Conservation (phyloP, 169 alveolate species). For the Condylostoma magnum region DNA sequence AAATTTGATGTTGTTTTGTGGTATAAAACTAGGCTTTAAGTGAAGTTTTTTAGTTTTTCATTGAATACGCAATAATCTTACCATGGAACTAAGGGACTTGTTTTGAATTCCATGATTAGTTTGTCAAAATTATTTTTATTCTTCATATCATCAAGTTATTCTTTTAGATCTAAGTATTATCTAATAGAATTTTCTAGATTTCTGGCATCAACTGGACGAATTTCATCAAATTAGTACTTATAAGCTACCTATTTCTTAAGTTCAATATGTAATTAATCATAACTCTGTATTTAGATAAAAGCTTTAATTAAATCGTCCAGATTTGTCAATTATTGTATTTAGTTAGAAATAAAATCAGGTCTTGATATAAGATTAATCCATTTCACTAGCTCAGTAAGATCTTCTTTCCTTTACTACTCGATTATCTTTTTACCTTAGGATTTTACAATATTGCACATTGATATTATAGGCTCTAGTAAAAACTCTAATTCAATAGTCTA, state of each 20-base stretch:
- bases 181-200: neutral
- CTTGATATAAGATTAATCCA: neutral
- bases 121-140: neutral
- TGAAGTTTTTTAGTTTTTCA: neutral
- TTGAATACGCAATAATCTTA: neutral
- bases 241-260: constrained; percentile 22
- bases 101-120: neutral
- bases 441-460: constrained; percentile 18
- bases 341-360: constrained; percentile 1
- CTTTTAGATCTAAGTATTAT: neutral
- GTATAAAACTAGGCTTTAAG: neutral
- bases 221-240: neutral
- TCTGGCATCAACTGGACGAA: neutral
- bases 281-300: constrained; percentile 13
- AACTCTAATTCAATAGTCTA: neutral
- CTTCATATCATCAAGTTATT: neutral
- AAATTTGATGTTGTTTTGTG: neutral
- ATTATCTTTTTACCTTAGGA: constrained; percentile 25
- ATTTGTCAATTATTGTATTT: neutral
- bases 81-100: neutral
- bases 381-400: constrained; percentile 8
- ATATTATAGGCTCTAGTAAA: neutral
- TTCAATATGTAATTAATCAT: neutral
- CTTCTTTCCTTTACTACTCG: constrained; percentile 1
- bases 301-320: constrained; percentile 18